These are phyloP conservation scores for Botrytis tulipae DNA, from an alignment of 2,329 filamentous ascomycete species.

Conservation along the genomic window DNA sequence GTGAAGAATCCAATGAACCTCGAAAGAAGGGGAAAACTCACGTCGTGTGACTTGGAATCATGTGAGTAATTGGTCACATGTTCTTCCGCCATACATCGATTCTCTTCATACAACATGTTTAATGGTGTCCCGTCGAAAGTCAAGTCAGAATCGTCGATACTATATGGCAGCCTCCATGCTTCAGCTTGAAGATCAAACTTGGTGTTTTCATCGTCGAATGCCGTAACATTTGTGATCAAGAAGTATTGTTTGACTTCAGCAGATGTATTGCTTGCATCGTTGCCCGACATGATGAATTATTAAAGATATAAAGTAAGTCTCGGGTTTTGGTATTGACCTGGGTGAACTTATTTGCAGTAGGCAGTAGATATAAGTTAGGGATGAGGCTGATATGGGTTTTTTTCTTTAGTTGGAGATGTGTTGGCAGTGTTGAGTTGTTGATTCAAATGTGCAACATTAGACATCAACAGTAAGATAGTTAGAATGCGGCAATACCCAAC, in stretches of 20 bases:
- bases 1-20: background rate
- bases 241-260: slow-evolving; percentile 23
- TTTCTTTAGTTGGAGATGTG: slow-evolving; percentile 1
- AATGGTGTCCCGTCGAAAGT: slow-evolving; percentile 37
- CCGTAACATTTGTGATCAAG: slow-evolving; percentile 25
- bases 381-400: background rate
- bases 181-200: slow-evolving; percentile 28
- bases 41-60: background rate
- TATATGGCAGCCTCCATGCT: slow-evolving; percentile 32
- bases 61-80: slow-evolving; percentile 16
- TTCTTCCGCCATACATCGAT: slow-evolving; percentile 28
- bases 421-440: slow-evolving; percentile 18
- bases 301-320: background rate
- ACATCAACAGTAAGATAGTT: slow-evolving; percentile 6
- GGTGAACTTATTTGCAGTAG: background rate
- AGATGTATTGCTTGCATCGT: background rate
- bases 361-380: background rate
- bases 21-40: background rate
- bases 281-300: slow-evolving; percentile 14
- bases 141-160: slow-evolving; percentile 35
- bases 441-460: slow-evolving; percentile 11
- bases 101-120: slow-evolving; percentile 37
- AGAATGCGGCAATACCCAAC: slow-evolving; percentile 16
- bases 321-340: background rate
- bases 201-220: slow-evolving; percentile 14